These are phyloP conservation scores for Boletus reticulatus DNA, from an alignment of 768 basidiomycete genomes.

Conservation along the genomic window DNA sequence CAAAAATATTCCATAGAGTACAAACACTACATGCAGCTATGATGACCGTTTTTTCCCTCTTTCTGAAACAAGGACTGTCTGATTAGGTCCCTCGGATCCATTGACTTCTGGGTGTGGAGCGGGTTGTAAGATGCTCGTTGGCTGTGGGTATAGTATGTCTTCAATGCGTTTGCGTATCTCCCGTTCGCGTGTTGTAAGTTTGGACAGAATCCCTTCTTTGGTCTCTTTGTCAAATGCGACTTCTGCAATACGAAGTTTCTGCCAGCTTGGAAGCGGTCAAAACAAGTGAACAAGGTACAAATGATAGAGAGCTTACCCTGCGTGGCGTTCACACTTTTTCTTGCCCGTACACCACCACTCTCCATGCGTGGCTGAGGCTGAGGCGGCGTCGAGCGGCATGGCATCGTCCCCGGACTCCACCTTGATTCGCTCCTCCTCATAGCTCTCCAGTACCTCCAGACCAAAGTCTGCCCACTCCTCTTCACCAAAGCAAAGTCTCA, in stretches of 20 bases:
- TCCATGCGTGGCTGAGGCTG: conserved; percentile 28
- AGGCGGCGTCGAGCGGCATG: conserved; percentile 36
- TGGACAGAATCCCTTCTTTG: conserved; percentile 63
- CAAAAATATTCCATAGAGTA: conserved; percentile 22
- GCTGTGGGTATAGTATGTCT: conserved; percentile 58
- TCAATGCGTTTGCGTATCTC: conserved; percentile 78
- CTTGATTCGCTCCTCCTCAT: conserved; percentile 48
- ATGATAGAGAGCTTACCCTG: conserved; percentile 48
- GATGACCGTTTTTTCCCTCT: conserved; percentile 59
- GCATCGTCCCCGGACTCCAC: conserved; percentile 33
- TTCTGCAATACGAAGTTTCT: conserved; percentile 70
- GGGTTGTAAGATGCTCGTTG: conserved; percentile 34
- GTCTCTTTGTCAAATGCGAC: conserved; percentile 73
- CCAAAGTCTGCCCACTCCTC: conserved; percentile 75
- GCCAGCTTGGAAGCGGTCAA: conserved; percentile 56
- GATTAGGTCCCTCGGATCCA: conserved; percentile 39
- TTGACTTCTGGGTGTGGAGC: conserved; percentile 41
- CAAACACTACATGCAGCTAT: conserved; percentile 19
- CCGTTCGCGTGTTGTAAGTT: conserved; percentile 71
- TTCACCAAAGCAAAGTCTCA: conserved; percentile 79
- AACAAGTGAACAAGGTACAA: not conserved
- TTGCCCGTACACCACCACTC: conserved; percentile 83
- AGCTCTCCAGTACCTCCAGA: conserved; percentile 64
- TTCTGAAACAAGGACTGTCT: conserved; percentile 45
- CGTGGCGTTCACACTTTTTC: conserved; percentile 75